phyloP scores from a whole-genome alignment of 345 rosid genomes.

The Rhizophora apiculata region DNA sequence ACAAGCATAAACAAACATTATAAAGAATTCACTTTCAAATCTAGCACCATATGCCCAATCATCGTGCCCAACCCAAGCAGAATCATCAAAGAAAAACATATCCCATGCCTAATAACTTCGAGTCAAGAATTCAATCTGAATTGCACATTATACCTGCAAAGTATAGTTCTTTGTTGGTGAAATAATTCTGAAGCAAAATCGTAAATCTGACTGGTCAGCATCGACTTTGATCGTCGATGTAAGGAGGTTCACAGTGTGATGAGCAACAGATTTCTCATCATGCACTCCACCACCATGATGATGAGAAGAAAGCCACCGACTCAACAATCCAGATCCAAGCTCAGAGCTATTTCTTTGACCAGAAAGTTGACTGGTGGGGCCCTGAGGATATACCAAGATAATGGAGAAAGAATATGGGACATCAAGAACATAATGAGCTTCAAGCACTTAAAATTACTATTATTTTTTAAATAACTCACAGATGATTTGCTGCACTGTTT shows the following conservation, averaged over 20 bases:
- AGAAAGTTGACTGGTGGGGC: conserved; percentile 68
- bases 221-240: conserved; percentile 98
- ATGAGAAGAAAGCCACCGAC: conserved; percentile 97
- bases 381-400: conserved; percentile 38
- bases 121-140: conserved; percentile 23
- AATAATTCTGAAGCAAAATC: conserved; percentile 98
- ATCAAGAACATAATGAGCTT: conserved; percentile 3
- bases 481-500: conserved; percentile 86
- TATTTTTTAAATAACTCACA: conserved; percentile 46
- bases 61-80: neutral
- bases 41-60: neutral
- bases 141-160: conserved; percentile 69
- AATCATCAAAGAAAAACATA: conserved; percentile 3
- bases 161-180: conserved; percentile 97
- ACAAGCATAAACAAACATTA: conserved; percentile 51
- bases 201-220: conserved; percentile 94
- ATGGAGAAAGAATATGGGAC: neutral
- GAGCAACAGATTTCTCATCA: conserved; percentile 98
- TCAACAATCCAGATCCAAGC: conserved; percentile 88
- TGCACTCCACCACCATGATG: conserved; percentile 81
- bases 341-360: conserved; percentile 95
- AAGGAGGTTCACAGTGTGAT: conserved; percentile 97
- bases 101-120: conserved; percentile 1
- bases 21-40: conserved; percentile 8
- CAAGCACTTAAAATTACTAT: conserved; percentile 5